Conservation (phyloP, 768 basidiomycete genomes). For the Trametes cingulata region DNA sequence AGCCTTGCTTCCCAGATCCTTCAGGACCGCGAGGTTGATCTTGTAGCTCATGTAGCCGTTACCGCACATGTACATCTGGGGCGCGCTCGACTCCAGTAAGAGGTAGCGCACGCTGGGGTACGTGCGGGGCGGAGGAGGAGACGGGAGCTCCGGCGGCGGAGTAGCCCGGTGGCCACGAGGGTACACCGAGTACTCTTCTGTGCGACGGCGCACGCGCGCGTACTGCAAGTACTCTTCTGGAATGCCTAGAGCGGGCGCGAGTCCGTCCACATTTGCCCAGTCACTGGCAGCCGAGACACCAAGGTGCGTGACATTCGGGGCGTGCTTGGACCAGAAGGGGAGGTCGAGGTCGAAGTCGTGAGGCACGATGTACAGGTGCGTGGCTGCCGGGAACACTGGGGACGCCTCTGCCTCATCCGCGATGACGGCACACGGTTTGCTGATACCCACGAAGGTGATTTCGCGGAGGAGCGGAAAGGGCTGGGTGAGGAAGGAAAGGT, state of each 20-base stretch:
- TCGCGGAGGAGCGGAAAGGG: background rate
- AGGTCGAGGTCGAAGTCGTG: background rate
- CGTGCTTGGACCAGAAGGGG: background rate
- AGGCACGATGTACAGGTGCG: background rate
- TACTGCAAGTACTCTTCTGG: too few relatives aligned
- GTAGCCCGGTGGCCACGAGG: background rate
- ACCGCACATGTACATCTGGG: background rate
- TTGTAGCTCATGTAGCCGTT: background rate
- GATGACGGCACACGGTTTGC: background rate
- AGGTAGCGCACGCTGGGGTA: background rate
- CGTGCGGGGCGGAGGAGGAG: background rate
- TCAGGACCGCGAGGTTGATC: background rate
- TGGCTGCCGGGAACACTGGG: background rate
- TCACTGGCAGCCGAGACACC: too few relatives aligned
- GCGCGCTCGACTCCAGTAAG: background rate
- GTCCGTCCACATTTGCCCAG: too few relatives aligned
- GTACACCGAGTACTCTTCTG: background rate
- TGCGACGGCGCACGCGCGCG: too few relatives aligned
- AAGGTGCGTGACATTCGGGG: background rate
- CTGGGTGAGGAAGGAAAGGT: background rate
- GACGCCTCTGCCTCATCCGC: background rate
- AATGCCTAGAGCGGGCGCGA: too few relatives aligned
- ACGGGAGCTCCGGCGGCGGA: background rate
- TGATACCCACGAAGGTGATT: background rate
- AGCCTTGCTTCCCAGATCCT: too few relatives aligned